Conservation (phyloP, 805 yeast species). For the Nakazawaea ernobii region DNA sequence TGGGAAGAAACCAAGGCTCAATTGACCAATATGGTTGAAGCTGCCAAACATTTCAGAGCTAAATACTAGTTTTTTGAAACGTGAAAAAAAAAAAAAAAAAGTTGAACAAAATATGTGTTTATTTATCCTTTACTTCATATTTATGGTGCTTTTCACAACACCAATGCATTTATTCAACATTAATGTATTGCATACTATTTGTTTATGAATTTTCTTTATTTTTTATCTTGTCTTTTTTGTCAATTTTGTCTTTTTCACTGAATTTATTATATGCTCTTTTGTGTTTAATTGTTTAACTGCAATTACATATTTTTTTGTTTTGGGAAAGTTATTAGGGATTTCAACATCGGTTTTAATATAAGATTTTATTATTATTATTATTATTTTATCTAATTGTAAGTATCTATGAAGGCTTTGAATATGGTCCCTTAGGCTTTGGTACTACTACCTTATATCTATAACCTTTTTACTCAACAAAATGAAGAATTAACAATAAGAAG, state of each 20-base stretch:
- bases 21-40: constrained; percentile 97
- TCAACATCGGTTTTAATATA: constrained; percentile 36
- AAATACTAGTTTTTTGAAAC: constrained; percentile 29
- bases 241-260: background rate
- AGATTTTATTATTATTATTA: constrained; percentile 1
- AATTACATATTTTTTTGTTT: constrained; percentile 18
- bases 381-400: background rate
- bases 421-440: too few species aligned
- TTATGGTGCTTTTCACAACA: constrained; percentile 12
- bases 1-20: constrained; percentile 97
- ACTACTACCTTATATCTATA: too few species aligned
- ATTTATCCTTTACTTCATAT: constrained; percentile 7
- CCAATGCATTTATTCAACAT: constrained; percentile 32
- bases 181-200: constrained; percentile 21
- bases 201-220: constrained; percentile 6
- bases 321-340: constrained; percentile 31
- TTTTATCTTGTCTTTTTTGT: constrained; percentile 6
- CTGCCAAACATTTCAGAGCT: constrained; percentile 92
- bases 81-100: background rate
- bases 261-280: constrained; percentile 8
- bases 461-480: background rate
- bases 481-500: background rate
- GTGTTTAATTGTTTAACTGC: constrained; percentile 1
- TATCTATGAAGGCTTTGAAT: too few species aligned
- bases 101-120: constrained; percentile 6